Base-by-base conservation (phyloP, 768 basidiomycete species). In the Tulasnella sp. region DNA sequence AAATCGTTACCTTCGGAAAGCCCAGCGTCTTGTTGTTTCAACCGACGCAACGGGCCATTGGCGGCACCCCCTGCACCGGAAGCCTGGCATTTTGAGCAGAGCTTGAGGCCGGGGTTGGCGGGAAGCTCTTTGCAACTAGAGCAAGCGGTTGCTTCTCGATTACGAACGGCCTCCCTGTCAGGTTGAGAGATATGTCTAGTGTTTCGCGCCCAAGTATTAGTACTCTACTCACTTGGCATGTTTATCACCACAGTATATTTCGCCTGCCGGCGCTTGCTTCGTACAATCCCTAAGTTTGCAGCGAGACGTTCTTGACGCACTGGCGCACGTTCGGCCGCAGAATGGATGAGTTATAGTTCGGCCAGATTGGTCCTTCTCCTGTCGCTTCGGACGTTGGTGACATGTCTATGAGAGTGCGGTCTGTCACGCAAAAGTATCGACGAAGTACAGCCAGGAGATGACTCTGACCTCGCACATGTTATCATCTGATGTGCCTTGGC, bases 151-250 rank as follows among this genome's bases (percentile, higher is more conserved):
- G 30, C 55, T 3, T 56, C 43, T 7, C 55, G 41, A 10, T 21
- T 56, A 24, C 29, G 19, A 5, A 56, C 55, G 7, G 55, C 55
- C 32, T 56, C 44, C 24, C 55, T 56, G 42, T 55, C 17, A n/a
- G 23, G n/a, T 38, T 7, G 34, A 38, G 34, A 5, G 34, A 38
- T 38, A 7, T 7, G 34, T 38, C 15, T 5, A 7, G 34, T 38
- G 34, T 7, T 38, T 15, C 34, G 7, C 7, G 34, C 34, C 34
- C 5, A 38, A 7, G 7, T 5, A 5, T 38, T 15, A 7, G 15
- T 5, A 2, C 8, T 27, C 19, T 24, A 38, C 23, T 48, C 29
- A 43, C 55, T 43, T 56, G n/a, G 55, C 55, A 26, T 47, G 41
- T 24, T 29, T 43, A 0, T 23, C 41, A 21, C 41, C 27, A 19